phyloP scores from a whole-genome alignment of 2,329 filamentous ascomycete species.

The Ophiocordyceps sinensis region DNA sequence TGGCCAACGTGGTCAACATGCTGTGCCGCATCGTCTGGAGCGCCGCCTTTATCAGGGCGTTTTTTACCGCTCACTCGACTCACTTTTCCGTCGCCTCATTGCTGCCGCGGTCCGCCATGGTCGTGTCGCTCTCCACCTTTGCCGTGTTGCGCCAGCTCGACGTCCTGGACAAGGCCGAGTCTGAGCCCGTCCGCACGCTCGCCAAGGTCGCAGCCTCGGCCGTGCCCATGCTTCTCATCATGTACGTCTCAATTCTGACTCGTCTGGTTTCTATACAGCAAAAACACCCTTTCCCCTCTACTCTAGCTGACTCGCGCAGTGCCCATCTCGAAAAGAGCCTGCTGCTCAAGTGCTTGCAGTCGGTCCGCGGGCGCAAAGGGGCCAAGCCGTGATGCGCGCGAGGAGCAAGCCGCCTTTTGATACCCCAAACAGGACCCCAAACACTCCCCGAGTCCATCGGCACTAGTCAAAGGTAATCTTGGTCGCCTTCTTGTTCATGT shows the following conservation, averaged over 20 bases:
- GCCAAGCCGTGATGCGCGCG: conserved; percentile 13
- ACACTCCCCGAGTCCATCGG: neutral
- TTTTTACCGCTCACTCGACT: conserved; percentile 35
- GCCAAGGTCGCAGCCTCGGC: conserved; percentile 34
- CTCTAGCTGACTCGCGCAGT: conserved; percentile 19
- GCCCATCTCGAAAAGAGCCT: conserved; percentile 39
- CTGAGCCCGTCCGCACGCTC: conserved; percentile 19
- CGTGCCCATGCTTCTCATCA: conserved; percentile 34
- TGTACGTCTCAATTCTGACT: conserved; percentile 36
- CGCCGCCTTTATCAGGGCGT: conserved; percentile 51
- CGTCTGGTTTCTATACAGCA: neutral
- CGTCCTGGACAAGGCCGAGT: conserved; percentile 9
- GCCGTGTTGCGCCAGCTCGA: conserved; percentile 12
- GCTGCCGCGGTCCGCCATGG: conserved; percentile 13
- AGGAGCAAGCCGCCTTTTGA: neutral
- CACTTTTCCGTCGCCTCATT: conserved; percentile 12
- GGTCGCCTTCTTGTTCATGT: conserved; percentile 67
- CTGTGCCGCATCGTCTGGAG: conserved; percentile 72
- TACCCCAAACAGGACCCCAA: neutral
- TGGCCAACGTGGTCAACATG: conserved; percentile 88
- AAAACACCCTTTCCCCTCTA: conserved; percentile 8
- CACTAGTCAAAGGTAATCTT: conserved; percentile 78
- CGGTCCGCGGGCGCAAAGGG: conserved; percentile 20
- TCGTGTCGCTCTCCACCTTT: conserved; percentile 13
- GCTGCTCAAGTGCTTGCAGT: conserved; percentile 33